Base-by-base conservation (phyloP, 495 filamentous ascomycete genomes). In the Cenococcum geophilum region DNA sequence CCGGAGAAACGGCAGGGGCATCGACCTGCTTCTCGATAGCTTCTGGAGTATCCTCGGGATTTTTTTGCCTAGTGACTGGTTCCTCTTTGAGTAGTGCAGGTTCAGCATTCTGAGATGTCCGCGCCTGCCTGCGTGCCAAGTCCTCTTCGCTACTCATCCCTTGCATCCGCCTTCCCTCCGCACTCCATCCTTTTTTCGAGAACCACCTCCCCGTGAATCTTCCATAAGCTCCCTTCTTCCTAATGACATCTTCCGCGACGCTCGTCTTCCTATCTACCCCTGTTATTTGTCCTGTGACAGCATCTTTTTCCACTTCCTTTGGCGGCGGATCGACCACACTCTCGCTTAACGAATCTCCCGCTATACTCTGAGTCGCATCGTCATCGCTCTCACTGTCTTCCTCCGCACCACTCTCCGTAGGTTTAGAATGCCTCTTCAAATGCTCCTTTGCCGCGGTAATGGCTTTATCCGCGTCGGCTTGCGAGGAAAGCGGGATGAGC, bases 191-290 rank as follows among this genome's bases (percentile, higher is more conserved):
- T 53, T 84, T 86, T 64, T 80, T 84, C 12, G 87, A 92, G 64
- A 97, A 89, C 92, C 93, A 97, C 64, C 83, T 85, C 61, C 89
- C 82, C 0, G 92, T 89, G 71, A 96, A 96, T 22, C 87, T 77
- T 1, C 92, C 92, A 73, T 96, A 96, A 42, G 80, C 82, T 0
- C 91, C 87, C 58, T 82, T 86, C 60, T 82, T 84, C 5, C 78
- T 80, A 55, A 95, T 88, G 1, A 96, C 91, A 74, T 96, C 89
- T 76, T 95, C 82, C 0, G 86, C 89, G 58, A 93, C 83, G 49
- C 78, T 82, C 57, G 81, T 84, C 25, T 76, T 76, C 43, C 76
- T 54, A 5, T 60, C 78, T 34, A 68, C 47, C 56, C 23, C 61
- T 63, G 49, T 68, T 68, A 43, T 34, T 49, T 70, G 63, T 20